Percentiles rank a stretch among this genome's conserved stretches.
phyloP scores from a whole-genome alignment of 2,329 filamentous ascomycete genomes.

The Dryadomyces quercus-mongolicae region DNA sequence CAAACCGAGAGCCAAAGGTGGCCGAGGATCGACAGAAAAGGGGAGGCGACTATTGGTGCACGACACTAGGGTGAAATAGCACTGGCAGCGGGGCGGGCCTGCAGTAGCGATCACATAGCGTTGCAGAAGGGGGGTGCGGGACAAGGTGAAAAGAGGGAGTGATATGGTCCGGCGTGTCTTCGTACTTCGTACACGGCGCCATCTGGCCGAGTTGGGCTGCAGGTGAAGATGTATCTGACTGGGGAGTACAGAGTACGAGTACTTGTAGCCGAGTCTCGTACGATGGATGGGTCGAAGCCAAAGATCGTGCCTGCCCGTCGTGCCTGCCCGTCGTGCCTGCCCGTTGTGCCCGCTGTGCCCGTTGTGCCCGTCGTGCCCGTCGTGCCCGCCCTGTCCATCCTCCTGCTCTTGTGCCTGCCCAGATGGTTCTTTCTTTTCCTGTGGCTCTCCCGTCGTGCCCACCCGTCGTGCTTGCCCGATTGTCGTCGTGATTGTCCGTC shows the following conservation, averaged over 20 bases:
- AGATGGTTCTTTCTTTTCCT: too few species aligned
- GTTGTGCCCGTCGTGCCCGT: too few species aligned
- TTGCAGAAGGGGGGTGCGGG: background rate
- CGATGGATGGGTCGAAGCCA: too few species aligned
- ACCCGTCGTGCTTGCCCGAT: too few species aligned
- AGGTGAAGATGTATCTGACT: background rate
- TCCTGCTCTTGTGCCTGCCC: too few species aligned
- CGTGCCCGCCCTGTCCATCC: too few species aligned
- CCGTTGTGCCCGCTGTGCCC: too few species aligned
- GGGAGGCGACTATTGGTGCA: background rate
- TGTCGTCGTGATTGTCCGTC: too few species aligned
- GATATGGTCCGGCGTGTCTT: background rate
- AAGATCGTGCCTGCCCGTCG: too few species aligned
- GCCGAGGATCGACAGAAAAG: background rate
- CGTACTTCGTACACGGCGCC: background rate
- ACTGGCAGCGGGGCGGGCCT: conserved; percentile 7
- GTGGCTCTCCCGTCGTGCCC: too few species aligned
- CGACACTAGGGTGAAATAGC: background rate
- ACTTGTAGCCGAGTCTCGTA: too few species aligned
- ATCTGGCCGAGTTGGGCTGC: background rate
- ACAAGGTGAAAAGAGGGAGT: conserved; percentile 1
- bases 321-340: too few species aligned
- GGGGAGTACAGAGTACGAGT: background rate
- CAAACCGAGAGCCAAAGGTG: background rate
- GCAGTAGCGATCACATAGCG: conserved; percentile 7